phyloP scores from a whole-genome alignment of 2,329 filamentous ascomycete genomes.

The Alternaria triticina region DNA sequence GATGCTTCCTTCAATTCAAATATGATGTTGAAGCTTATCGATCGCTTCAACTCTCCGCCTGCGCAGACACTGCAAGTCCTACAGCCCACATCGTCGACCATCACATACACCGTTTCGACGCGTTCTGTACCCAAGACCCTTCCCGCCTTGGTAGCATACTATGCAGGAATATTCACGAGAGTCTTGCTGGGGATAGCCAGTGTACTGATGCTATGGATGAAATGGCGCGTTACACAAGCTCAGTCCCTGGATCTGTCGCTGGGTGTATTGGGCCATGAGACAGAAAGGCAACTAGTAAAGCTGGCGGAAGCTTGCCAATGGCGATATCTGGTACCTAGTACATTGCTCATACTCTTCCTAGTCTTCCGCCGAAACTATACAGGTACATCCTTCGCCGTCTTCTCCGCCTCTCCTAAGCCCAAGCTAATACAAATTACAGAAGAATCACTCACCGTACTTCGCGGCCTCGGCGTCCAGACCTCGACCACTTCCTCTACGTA shows the following conservation, averaged over 20 bases:
- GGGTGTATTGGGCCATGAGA: conserved; percentile 9
- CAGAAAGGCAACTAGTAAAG: conserved; percentile 33
- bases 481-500: conserved; percentile 73
- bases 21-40: conserved; percentile 27
- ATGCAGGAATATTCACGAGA: conserved; percentile 54
- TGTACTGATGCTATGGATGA: conserved; percentile 44
- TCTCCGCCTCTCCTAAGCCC: neutral
- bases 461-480: conserved; percentile 90
- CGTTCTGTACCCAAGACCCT: conserved; percentile 61
- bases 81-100: conserved; percentile 77
- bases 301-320: conserved; percentile 51
- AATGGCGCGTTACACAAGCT: conserved; percentile 24
- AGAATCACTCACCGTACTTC: conserved; percentile 87
- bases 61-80: conserved; percentile 31
- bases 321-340: conserved; percentile 50
- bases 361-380: conserved; percentile 59
- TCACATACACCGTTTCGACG: conserved; percentile 90
- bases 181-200: conserved; percentile 52
- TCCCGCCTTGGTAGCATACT: conserved; percentile 53
- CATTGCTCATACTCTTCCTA: conserved; percentile 51
- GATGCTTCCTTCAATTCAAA: neutral
- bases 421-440: conserved; percentile 52
- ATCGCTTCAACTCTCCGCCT: conserved; percentile 36
- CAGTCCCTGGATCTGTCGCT: conserved; percentile 1
- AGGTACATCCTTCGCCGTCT: conserved; percentile 45